Conservation (phyloP, 1,284 basidiomycete genomes). For the Papiliotrema fonsecae region DNA sequence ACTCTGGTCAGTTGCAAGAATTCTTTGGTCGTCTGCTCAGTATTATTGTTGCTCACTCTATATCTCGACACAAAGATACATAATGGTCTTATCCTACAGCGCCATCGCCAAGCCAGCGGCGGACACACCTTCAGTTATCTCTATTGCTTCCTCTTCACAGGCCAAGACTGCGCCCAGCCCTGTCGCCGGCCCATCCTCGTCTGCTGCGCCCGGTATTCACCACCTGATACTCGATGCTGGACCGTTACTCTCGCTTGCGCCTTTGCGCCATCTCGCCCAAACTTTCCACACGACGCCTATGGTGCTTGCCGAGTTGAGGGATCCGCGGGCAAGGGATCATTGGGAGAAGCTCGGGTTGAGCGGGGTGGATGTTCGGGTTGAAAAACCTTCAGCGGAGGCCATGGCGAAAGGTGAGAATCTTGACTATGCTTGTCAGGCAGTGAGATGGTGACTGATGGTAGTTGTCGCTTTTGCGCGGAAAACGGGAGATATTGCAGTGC, state of each 20-base stretch:
- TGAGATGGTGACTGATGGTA: constrained; percentile 35
- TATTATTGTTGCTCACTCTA: too few relatives aligned
- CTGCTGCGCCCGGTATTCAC: constrained; percentile 50
- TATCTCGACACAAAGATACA: too few relatives aligned
- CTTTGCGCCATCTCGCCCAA: constrained; percentile 74
- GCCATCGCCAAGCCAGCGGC: constrained; percentile 19
- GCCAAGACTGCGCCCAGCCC: background rate
- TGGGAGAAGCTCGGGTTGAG: constrained; percentile 60
- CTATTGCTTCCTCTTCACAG: constrained; percentile 11
- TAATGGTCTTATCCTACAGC: too few relatives aligned
- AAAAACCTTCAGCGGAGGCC: constrained; percentile 66
- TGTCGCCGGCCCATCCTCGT: constrained; percentile 2
- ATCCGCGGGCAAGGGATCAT: constrained; percentile 76
- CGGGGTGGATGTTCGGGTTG: constrained; percentile 72
- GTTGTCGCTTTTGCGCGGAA: constrained; percentile 90
- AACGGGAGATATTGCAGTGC: constrained; percentile 91
- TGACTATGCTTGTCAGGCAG: background rate
- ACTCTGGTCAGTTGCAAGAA: background rate
- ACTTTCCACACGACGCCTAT: constrained; percentile 81
- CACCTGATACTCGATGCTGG: constrained; percentile 87
- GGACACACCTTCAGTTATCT: constrained; percentile 13
- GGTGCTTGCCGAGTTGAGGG: constrained; percentile 81
- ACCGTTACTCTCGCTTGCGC: constrained; percentile 78
- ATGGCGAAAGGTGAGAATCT: constrained; percentile 64
- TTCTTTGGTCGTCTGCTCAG: too few relatives aligned